phyloP scores from a whole-genome alignment of 2,329 filamentous ascomycete genomes.

The Fusarium sp. region DNA sequence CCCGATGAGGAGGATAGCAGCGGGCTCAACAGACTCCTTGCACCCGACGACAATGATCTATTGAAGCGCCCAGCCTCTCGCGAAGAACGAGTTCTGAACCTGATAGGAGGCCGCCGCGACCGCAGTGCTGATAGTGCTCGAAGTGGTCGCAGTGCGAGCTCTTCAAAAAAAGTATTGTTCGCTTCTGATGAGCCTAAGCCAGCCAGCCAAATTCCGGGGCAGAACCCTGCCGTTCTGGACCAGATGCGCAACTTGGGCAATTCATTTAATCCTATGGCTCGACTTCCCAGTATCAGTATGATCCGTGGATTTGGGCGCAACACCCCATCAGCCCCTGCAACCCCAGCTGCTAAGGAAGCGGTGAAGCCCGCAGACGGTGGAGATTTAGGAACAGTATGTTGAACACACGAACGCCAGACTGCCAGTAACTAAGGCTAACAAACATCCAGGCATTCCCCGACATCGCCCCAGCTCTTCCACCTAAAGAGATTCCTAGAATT shows the following conservation, averaged over 20 bases:
- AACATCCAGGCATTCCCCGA: constrained; percentile 66
- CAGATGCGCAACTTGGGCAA: constrained; percentile 84
- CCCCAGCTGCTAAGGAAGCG: constrained; percentile 52
- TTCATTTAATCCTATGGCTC: constrained; percentile 83
- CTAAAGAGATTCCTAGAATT: constrained; percentile 64
- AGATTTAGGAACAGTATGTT: constrained; percentile 65
- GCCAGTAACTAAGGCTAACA: not conserved
- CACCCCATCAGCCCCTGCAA: constrained; percentile 49
- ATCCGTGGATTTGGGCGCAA: constrained; percentile 78
- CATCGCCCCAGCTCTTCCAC: constrained; percentile 62
- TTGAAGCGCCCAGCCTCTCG: constrained; percentile 44
- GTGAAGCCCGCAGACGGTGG: constrained; percentile 59
- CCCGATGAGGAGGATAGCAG: constrained; percentile 70
- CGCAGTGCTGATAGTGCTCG: constrained; percentile 78
- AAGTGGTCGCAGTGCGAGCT: constrained; percentile 71
- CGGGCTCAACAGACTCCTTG: constrained; percentile 63
- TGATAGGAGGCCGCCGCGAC: constrained; percentile 80
- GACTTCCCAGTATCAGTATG: constrained; percentile 76
- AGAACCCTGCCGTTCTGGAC: constrained; percentile 72
- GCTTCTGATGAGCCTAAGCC: constrained; percentile 50
- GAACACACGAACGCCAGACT: not conserved
- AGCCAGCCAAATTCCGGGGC: constrained; percentile 26
- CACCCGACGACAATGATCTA: constrained; percentile 48
- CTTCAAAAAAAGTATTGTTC: constrained; percentile 66
- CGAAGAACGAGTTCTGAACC: constrained; percentile 74